Conservation (phyloP, 2,329 filamentous ascomycete species). For the Alternaria angustiovoidea region DNA sequence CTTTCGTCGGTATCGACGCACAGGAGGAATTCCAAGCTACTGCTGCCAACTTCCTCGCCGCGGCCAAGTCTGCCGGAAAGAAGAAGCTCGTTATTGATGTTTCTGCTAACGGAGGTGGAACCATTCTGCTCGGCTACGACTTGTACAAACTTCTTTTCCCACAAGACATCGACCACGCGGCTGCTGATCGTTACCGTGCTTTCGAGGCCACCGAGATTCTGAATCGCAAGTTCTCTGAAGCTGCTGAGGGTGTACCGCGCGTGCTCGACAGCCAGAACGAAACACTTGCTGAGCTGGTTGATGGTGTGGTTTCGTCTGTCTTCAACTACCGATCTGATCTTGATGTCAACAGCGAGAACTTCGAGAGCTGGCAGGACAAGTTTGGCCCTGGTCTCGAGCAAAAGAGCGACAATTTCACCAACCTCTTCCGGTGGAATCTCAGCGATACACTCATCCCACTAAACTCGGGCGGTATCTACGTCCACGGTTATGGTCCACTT, state of each 20-base stretch:
- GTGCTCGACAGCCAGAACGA: slow-evolving; percentile 41
- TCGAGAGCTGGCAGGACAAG: slow-evolving; percentile 58
- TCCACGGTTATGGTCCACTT: slow-evolving; percentile 46
- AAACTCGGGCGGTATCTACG: slow-evolving; percentile 45
- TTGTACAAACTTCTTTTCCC: slow-evolving; percentile 68
- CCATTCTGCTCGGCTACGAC: slow-evolving; percentile 67
- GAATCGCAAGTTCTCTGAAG: slow-evolving; percentile 50
- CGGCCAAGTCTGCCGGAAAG: slow-evolving; percentile 60
- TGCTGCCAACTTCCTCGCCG: slow-evolving; percentile 53
- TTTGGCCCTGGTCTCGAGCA: slow-evolving; percentile 51
- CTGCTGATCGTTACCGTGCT: slow-evolving; percentile 61
- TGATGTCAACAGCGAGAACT: slow-evolving; percentile 60
- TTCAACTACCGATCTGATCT: slow-evolving; percentile 59
- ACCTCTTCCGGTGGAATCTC: slow-evolving; percentile 63
- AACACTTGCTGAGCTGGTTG: slow-evolving; percentile 46
- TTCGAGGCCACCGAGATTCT: slow-evolving; percentile 58
- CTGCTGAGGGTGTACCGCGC: slow-evolving; percentile 44
- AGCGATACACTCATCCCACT: slow-evolving; percentile 49
- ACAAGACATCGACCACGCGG: slow-evolving; percentile 56
- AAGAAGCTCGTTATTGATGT: slow-evolving; percentile 69
- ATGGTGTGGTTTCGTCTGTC: slow-evolving; percentile 51
- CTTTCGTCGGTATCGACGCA: slow-evolving; percentile 48
- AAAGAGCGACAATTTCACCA: slow-evolving; percentile 65
- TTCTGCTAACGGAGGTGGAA: slow-evolving; percentile 66
- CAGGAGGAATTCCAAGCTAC: slow-evolving; percentile 53